A percentile compares a stretch with the other conserved stretches of the same genome.
Evolutionary conservation across 2,329 filamentous ascomycete species (phyloP).

Genomic region (Gnomoniopsis smithogilvyi): DNA sequence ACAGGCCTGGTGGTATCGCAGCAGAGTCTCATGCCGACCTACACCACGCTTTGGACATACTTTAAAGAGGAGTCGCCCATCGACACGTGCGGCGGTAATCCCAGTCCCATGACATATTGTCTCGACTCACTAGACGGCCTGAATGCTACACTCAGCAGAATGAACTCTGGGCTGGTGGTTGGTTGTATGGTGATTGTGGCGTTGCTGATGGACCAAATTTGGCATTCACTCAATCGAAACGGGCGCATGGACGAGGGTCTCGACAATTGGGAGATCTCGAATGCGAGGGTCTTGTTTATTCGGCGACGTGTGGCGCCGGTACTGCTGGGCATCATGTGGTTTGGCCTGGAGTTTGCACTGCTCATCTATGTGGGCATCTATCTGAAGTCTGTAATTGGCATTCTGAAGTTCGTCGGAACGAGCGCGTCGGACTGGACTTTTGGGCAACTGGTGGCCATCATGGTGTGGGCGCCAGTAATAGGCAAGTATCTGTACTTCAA

Average conservation of each 20-base stretch:
- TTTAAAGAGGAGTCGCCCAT: conserved; percentile 17
- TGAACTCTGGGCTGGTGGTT: conserved; percentile 12
- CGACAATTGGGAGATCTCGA: conserved; percentile 7
- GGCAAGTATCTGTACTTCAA: conserved; percentile 17
- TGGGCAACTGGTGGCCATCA: conserved; percentile 25
- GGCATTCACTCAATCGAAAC: conserved; percentile 2
- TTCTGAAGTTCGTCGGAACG: conserved; percentile 14
- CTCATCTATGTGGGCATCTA: conserved; percentile 17
- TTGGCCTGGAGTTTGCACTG: conserved; percentile 15
- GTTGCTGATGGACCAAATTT: conserved; percentile 8
- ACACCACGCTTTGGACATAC: conserved; percentile 16
- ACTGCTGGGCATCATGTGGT: conserved; percentile 3
- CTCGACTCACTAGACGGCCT: conserved; percentile 4
- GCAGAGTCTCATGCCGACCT: conserved; percentile 17
- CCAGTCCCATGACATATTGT: conserved; percentile 17
- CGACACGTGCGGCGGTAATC: conserved; percentile 21
- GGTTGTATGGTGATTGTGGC: conserved; percentile 8
- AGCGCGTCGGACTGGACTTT: conserved; percentile 21
- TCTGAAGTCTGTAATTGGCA: conserved; percentile 12
- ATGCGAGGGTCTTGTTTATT: not conserved
- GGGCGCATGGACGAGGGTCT: not conserved
- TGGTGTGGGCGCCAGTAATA: conserved; percentile 24
- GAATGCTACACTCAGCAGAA: not conserved
- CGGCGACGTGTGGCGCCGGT: conserved; percentile 9
- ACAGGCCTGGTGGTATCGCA: conserved; percentile 16